A percentile compares a stretch with the other conserved stretches of the same genome.
Evolutionary conservation across 179 eudicot species (phyloP).

Genomic region (Gypsophila paniculata): DNA sequence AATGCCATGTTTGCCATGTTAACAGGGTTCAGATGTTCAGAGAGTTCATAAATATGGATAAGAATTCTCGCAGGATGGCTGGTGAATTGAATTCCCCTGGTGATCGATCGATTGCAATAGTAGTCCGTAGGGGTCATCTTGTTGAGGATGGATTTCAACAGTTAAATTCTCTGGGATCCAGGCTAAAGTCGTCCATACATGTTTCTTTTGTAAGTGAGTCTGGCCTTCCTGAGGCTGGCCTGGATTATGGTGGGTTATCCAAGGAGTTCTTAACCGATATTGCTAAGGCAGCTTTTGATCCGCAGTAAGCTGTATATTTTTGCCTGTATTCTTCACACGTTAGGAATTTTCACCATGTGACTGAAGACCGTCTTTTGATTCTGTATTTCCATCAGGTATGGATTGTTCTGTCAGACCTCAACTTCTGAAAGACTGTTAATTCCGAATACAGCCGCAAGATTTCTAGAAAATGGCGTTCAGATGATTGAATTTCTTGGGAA

Average conservation of each 20-base stretch:
- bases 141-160: slow-evolving; percentile 91
- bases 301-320: slow-evolving; percentile 55
- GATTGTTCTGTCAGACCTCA: slow-evolving; percentile 85
- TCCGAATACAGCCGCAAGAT: slow-evolving; percentile 77
- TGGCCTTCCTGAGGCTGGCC: slow-evolving; percentile 95
- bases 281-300: slow-evolving; percentile 76
- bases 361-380: slow-evolving; percentile 15
- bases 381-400: slow-evolving; percentile 53
- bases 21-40: slow-evolving; percentile 90
- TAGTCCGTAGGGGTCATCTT: slow-evolving; percentile 82
- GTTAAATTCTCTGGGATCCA: slow-evolving; percentile 69
- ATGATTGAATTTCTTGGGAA: slow-evolving; percentile 96
- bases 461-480: slow-evolving; percentile 67
- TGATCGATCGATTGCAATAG: slow-evolving; percentile 67
- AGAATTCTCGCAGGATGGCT: slow-evolving; percentile 73
- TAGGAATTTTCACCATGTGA: slow-evolving; percentile 14
- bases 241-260: slow-evolving; percentile 93
- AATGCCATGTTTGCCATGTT: slow-evolving; percentile 15
- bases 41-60: slow-evolving; percentile 91
- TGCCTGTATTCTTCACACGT: not conserved
- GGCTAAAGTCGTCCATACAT: slow-evolving; percentile 73
- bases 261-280: slow-evolving; percentile 92
- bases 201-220: slow-evolving; percentile 93
- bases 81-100: slow-evolving; percentile 81
- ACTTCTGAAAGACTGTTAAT: slow-evolving; percentile 78